These are phyloP conservation scores for Leccinum obscurum DNA, from an alignment of 768 basidiomycete genomes.

Conservation along the genomic window DNA sequence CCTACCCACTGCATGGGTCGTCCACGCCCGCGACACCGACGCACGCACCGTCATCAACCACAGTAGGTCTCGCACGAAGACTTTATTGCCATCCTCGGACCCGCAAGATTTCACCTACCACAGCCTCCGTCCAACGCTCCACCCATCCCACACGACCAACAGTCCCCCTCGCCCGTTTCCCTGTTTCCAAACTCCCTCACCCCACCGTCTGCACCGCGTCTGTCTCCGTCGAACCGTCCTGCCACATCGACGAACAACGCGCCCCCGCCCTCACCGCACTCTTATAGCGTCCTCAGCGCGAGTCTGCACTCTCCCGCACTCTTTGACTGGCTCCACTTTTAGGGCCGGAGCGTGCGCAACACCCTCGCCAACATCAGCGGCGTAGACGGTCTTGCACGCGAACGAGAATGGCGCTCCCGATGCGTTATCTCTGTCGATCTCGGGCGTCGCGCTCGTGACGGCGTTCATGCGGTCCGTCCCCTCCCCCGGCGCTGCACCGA, in stretches of 20 bases:
- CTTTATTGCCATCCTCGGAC: conserved; percentile 46
- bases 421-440: conserved; percentile 83
- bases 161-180: too few species aligned
- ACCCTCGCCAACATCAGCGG: conserved; percentile 78
- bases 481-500: conserved; percentile 44
- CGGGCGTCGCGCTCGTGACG: conserved; percentile 70
- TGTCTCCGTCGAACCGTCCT: too few species aligned
- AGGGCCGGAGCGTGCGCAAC: conserved; percentile 77
- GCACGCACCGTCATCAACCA: conserved; percentile 74
- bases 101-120: conserved; percentile 46
- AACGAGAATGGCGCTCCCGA: conserved; percentile 69
- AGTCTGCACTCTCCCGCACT: conserved; percentile 69
- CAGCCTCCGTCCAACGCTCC: conserved; percentile 23
- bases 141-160: background rate
- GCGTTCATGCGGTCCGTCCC: conserved; percentile 71
- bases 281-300: too few species aligned
- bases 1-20: conserved; percentile 58
- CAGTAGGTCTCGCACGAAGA: conserved; percentile 78
- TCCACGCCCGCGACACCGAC: conserved; percentile 39
- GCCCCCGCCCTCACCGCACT: too few species aligned
- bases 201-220: too few species aligned
- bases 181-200: too few species aligned
- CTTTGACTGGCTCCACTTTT: conserved; percentile 86
- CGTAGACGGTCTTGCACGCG: conserved; percentile 77
- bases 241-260: too few species aligned